Base-by-base conservation (phyloP, 768 basidiomycete species). In the Pisolithus marmoratus region DNA sequence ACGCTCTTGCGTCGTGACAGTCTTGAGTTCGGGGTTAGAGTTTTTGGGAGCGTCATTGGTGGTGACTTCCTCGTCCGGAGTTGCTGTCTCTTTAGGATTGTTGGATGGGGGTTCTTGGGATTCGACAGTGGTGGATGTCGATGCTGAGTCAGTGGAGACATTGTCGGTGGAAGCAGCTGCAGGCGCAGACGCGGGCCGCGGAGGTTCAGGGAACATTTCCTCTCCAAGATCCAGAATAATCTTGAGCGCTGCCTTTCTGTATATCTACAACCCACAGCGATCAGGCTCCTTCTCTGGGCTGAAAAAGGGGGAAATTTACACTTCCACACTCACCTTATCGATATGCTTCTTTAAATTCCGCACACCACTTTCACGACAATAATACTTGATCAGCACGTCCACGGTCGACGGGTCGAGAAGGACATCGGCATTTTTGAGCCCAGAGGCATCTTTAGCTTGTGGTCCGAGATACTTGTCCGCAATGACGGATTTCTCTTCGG, bases 261-360 rank as follows among this genome's bases (percentile, higher is more conserved):
- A 98, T 52, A 99, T 94, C 93, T 97, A 51, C 20, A 17, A 34
- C 34, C 12, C 34, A 34, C 17, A 5, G 9, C 27, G 49, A 45
- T 8, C 9, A 51, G 14, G 23, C n/a, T 31, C 2, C 15, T 8
- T 8, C 2, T 31, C 29, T 31, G 8, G 7, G 9, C 29, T 8
- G 8, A 31, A 8, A 8, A 34, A 15, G 12, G 4, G 14, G 14
- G 14, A 34, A 3, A 34, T 5, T 29, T 1, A 7, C 63, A 15
- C 8, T 17, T 27, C 12, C n/a, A 26, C n/a, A 31, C 36, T 2
- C 54, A 92, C 93, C 84, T 98, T 98, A 63, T 99, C 95, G 50
- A 99, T 95, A 62, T 94, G 90, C 72, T 99, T 98, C 83, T 98
- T 98, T 66, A 99, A 63, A 63, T 94, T 93, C 46, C 96, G 77